Conservation (phyloP, 805 yeast genomes). For the Komagataella mondaviorum region DNA sequence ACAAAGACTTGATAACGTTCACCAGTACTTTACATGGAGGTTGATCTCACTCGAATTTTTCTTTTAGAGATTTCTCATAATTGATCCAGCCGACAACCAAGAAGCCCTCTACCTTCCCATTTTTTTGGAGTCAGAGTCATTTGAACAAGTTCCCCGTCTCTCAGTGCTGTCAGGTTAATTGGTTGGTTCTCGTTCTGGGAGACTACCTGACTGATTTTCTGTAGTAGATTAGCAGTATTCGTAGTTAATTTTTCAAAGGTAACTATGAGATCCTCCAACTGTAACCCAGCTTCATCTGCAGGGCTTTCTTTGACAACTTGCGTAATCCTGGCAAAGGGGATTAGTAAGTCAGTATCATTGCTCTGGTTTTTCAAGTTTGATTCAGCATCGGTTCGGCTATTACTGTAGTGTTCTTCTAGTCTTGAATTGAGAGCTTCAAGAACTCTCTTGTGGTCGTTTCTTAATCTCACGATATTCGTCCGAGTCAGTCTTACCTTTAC, state of each 20-base stretch:
- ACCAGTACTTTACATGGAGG: constrained; percentile 96
- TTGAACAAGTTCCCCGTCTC: constrained; percentile 10
- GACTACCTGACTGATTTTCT: constrained; percentile 29
- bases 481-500: constrained; percentile 51
- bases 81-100: constrained; percentile 50
- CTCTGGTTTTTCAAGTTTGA: not conserved
- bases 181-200: constrained; percentile 19
- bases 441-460: constrained; percentile 53
- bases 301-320: constrained; percentile 44
- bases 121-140: constrained; percentile 29
- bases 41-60: constrained; percentile 14
- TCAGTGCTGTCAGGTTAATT: constrained; percentile 11
- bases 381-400: not conserved
- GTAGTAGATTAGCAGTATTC: constrained; percentile 38
- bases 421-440: constrained; percentile 30
- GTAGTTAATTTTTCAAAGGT: constrained; percentile 41
- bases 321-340: constrained; percentile 44
- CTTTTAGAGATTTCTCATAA: constrained; percentile 14
- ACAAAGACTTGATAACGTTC: constrained; percentile 69
- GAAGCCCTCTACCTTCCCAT: constrained; percentile 59
- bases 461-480: constrained; percentile 47
- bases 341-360: constrained; percentile 3
- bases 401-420: constrained; percentile 24
- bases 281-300: constrained; percentile 40
- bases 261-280: constrained; percentile 38